Evolutionary conservation across 2,329 filamentous ascomycete species (phyloP), one percentile per base, ranked within the genome.

Genomic region (Fusarium sp.): DNA sequence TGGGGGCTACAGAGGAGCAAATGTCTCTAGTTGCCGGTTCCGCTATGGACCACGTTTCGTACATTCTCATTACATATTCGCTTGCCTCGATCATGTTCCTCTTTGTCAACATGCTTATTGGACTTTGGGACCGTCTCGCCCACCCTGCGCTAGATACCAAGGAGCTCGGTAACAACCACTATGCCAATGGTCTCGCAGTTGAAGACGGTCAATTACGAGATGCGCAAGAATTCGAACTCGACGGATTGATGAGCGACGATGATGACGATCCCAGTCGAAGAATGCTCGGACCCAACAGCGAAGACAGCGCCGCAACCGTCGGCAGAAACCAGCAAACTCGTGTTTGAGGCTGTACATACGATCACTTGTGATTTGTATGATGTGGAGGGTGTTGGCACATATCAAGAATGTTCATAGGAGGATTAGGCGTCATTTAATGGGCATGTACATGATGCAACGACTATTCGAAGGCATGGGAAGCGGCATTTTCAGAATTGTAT

Each of bases 1-100:
- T 98, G 94, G 93, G 94, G 35, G 95, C 96, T 18, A 98, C 94
- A 1, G 96, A 98, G 80, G 95, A 99, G 83, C 96, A 98, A 82
- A 97, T 98, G 93, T 78, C 85, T 26, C 85, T 98, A 3, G 85
- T 98, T 8, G 87, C 89, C 42, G 85, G 89, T 41, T 92, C 93
- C 0, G 87, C 90, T 64, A 90, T 98, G 76, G 94, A 94, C 30
- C 94, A 97, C 77, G 93, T 98, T 44, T 92, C 95, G 8, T 99
- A 98, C 80, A 90, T 98, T 42, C 87, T 99, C 30, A 95, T 98
- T 57, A 84, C 98, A 13, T 98, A 92, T 86, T 97, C 93, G 76
- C 85, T 98, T 55, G 92, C 95, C 27, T 98, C 97, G 81, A 81
- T 99, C 23, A 81, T 97, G 48, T 99, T 97, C 84, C 90, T 99